These are phyloP conservation scores for Emergomyces africanus DNA, from an alignment of 2,329 filamentous ascomycete genomes.

Conservation along the genomic window DNA sequence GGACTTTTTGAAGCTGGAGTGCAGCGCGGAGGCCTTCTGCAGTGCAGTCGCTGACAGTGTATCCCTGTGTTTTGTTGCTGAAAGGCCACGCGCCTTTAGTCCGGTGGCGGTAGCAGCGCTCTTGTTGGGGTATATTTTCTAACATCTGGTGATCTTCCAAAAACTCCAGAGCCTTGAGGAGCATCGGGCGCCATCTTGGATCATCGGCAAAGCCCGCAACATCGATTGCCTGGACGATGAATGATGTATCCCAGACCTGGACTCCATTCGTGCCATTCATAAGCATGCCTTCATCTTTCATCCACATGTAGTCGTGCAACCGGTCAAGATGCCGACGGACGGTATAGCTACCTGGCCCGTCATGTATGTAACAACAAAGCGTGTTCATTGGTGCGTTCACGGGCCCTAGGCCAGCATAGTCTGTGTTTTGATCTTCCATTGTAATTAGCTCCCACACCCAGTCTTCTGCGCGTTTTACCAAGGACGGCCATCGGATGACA, in stretches of 20 bases:
- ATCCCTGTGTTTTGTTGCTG: conserved; percentile 83
- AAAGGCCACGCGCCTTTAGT: conserved; percentile 95
- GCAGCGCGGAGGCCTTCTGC: conserved; percentile 81
- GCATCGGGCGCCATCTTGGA: conserved; percentile 67
- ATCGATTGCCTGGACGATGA: conserved; percentile 69
- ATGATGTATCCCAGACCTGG: conserved; percentile 92
- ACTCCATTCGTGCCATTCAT: conserved; percentile 97
- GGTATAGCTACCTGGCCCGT: conserved; percentile 60
- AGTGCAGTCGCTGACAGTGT: conserved; percentile 90
- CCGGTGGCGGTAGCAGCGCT: conserved; percentile 74
- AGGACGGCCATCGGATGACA: conserved; percentile 52
- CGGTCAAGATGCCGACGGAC: conserved; percentile 69
- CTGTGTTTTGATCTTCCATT: conserved; percentile 88
- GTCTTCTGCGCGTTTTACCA: conserved; percentile 62
- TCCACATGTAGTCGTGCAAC: conserved; percentile 77
- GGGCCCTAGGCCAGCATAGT: conserved; percentile 72
- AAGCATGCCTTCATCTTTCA: conserved; percentile 85
- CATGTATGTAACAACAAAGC: conserved; percentile 70
- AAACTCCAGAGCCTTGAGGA: conserved; percentile 69
- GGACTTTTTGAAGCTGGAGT: conserved; percentile 67
- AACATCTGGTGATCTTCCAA: conserved; percentile 85
- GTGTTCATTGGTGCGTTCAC: conserved; percentile 87
- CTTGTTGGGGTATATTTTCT: conserved; percentile 65
- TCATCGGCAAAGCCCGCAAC: conserved; percentile 69
- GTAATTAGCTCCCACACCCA: conserved; percentile 74